Base-by-base conservation (phyloP, 192 early-diverging fungal genomes). In the Coemansia sp. region DNA sequence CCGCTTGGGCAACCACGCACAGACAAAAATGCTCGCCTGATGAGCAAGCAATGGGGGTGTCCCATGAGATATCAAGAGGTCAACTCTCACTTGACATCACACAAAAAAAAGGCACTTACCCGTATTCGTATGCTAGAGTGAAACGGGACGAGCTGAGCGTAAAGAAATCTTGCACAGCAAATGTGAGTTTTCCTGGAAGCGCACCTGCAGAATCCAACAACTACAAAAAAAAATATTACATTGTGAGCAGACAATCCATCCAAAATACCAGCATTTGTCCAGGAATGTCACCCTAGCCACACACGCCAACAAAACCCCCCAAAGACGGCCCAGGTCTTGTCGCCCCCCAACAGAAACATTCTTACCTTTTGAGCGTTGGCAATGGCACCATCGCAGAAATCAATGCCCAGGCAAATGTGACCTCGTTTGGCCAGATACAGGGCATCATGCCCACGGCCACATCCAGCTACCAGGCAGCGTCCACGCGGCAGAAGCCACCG, bases 371-470 rank as follows among this genome's bases (percentile, higher is more conserved):
- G 65, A 11, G 71, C 64, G 8, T 44, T 46, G 18, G 55, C 79
- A 39, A 91, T 77, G 38, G 82, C 87, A 14, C 79, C 70, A 51
- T 75, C 66, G 55, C 83, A 83, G 44, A 87, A 66, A 51, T 92
- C 90, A 28, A 92, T 54, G n/a, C 84, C 90, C 15, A 80, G 64
- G 30, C 78, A 69, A 10, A 69, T 54, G 18, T 66, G 42, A 10
- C 73, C 67, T 0, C 66, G 58, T n/a, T 71, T 80, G 17, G 87
- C 82, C 36, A 92, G 61, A 51, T 79, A 85, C 57, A 87, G 58
- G n/a, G 90, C 87, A 61, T 94, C 92, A 49, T 87, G 80, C 7
- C 89, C 85, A 20, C 58, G 54, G n/a, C 73, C 73, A 58, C 73
- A 76, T 12, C 73, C 73, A 9, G 73, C 62, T 8, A 76, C 55